phyloP scores from a whole-genome alignment of 768 basidiomycete species.

The Termitomyces sp. region DNA sequence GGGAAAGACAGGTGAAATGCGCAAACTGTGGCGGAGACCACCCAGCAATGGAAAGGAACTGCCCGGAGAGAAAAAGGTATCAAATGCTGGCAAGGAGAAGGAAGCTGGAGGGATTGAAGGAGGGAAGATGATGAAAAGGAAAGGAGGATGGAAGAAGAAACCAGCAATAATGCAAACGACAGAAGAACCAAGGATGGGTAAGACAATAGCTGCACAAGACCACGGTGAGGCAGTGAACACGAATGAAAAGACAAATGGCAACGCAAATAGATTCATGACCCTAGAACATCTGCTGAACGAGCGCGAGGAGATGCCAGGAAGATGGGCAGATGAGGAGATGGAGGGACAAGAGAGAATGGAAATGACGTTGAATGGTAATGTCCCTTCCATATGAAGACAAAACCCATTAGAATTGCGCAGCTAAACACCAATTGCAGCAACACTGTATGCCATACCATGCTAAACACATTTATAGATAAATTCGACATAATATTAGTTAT shows the following conservation, averaged over 20 bases:
- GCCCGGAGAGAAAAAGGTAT: background rate
- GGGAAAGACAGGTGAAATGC: background rate
- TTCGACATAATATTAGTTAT: background rate
- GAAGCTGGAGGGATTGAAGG: too few relatives aligned
- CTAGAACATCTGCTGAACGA: background rate
- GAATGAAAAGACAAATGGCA: background rate
- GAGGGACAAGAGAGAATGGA: too few relatives aligned
- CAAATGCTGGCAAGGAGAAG: background rate
- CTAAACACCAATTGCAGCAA: background rate
- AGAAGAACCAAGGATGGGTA: too few relatives aligned
- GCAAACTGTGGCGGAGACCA: background rate
- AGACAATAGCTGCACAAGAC: background rate
- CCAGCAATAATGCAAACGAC: too few relatives aligned
- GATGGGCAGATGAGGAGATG: background rate
- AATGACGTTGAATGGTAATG: background rate
- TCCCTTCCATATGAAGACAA: background rate
- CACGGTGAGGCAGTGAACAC: rapidly evolving
- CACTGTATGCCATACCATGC: background rate
- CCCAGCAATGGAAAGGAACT: background rate
- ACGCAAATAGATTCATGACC: background rate
- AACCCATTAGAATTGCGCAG: background rate
- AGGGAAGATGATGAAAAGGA: too few relatives aligned
- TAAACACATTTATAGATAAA: background rate
- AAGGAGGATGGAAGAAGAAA: too few relatives aligned
- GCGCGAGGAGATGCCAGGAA: too few relatives aligned